Conservation (phyloP, 163 green algal species). For the Volvox carteri region DNA sequence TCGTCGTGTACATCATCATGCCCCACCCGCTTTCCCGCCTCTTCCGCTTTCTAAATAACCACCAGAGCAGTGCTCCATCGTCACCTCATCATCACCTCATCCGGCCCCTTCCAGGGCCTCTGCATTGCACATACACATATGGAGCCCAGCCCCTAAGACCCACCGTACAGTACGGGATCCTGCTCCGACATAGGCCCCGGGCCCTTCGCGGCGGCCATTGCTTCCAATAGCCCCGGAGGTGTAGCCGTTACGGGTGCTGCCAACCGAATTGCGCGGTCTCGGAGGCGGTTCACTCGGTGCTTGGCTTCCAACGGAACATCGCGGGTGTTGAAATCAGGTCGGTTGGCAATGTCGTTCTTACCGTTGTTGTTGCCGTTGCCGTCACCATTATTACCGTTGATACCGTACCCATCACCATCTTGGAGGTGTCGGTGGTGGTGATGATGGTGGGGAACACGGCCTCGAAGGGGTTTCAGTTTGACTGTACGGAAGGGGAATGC, state of each 20-base stretch:
- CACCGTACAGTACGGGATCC: slow-evolving; percentile 27
- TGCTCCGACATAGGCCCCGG: not conserved
- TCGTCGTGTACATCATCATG: too few relatives aligned
- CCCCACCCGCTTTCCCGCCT: too few relatives aligned
- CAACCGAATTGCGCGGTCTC: slow-evolving; percentile 1
- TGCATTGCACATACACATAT: too few relatives aligned
- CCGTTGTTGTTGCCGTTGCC: not conserved
- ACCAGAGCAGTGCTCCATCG: too few relatives aligned
- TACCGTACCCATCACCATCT: not conserved
- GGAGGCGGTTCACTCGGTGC: slow-evolving; percentile 3
- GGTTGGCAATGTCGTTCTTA: not conserved
- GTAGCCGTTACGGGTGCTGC: not conserved
- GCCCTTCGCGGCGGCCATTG: not conserved
- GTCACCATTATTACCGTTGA: not conserved
- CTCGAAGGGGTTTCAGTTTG: slow-evolving; percentile 24
- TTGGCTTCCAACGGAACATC: slow-evolving; percentile 21
- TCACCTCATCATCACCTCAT: too few relatives aligned
- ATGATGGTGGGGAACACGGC: not conserved
- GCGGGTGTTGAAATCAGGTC: slow-evolving; percentile 22
- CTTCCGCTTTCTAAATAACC: too few relatives aligned
- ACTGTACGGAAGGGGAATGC: too few relatives aligned
- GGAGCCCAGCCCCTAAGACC: too few relatives aligned
- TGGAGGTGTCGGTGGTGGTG: slow-evolving; percentile 3
- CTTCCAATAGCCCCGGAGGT: not conserved
- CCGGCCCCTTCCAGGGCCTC: too few relatives aligned